Conservation (phyloP, 192 early-diverging fungal species). For the Chytriomyces hyalinus region DNA sequence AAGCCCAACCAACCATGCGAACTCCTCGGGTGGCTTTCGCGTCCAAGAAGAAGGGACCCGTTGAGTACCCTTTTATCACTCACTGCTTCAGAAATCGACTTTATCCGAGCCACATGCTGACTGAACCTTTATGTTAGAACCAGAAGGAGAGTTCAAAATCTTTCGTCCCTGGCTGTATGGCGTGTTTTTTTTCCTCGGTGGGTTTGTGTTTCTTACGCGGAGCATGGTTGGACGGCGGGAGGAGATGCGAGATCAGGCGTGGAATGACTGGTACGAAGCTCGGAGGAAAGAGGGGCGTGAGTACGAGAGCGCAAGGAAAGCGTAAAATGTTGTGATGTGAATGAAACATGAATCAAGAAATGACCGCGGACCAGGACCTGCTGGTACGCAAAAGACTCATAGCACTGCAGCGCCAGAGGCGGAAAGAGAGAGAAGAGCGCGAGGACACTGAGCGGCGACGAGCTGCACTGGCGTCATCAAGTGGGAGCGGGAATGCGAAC, state of each 20-base stretch:
- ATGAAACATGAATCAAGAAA: neutral
- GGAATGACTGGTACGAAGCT: slow-evolving; percentile 10
- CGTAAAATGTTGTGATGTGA: neutral
- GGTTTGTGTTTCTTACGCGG: slow-evolving; percentile 1
- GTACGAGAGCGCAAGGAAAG: neutral
- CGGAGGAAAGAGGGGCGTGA: neutral
- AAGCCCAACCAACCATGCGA: neutral
- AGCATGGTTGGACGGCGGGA: neutral
- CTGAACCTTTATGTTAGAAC: neutral
- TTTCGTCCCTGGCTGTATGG: slow-evolving; percentile 14
- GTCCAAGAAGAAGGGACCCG: neutral
- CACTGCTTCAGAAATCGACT: too few relatives aligned
- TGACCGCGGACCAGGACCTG: neutral
- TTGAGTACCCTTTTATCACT: neutral
- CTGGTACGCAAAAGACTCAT: neutral
- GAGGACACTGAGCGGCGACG: neutral
- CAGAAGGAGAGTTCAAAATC: slow-evolving; percentile 13
- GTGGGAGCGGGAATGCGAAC: neutral
- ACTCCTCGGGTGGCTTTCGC: too few relatives aligned
- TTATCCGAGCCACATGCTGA: too few relatives aligned
- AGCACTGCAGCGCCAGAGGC: neutral
- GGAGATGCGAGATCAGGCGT: neutral
- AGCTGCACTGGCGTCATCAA: neutral
- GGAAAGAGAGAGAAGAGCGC: neutral
- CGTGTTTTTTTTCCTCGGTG: neutral